Conservation (phyloP, 495 filamentous ascomycete genomes). For the Staphylotrichum tortipilum region DNA sequence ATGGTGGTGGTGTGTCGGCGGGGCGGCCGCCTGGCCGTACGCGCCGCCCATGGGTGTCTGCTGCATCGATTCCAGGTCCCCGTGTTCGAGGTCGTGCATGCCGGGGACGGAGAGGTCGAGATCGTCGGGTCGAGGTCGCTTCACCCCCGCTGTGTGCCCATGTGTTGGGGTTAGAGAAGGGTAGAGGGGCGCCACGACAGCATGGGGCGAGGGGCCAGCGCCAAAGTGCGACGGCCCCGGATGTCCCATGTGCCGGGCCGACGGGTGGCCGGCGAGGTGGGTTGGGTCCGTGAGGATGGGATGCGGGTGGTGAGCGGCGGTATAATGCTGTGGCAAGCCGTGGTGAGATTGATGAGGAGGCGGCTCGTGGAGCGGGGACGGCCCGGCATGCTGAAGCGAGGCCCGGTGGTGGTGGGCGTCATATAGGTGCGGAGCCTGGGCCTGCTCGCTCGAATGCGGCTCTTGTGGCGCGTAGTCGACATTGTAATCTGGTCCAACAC, state of each 20-base stretch:
- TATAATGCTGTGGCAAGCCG: constrained; percentile 43
- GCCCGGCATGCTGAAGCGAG: constrained; percentile 38
- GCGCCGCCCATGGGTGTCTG: constrained; percentile 37
- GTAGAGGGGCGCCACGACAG: constrained; percentile 37
- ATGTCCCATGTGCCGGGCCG: constrained; percentile 39
- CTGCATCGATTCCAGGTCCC: constrained; percentile 42
- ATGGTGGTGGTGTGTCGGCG: constrained; percentile 63
- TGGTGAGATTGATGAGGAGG: constrained; percentile 37
- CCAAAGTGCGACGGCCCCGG: constrained; percentile 38
- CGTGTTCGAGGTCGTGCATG: constrained; percentile 40
- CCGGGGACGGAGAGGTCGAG: constrained; percentile 43
- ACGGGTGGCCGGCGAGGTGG: constrained; percentile 37
- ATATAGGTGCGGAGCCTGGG: constrained; percentile 43
- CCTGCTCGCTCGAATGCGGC: constrained; percentile 48
- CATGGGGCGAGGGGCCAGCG: constrained; percentile 34
- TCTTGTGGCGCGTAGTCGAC: constrained; percentile 57
- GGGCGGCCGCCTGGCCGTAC: constrained; percentile 31
- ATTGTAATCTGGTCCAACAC: constrained; percentile 50
- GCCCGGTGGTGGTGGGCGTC: constrained; percentile 43
- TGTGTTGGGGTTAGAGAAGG: constrained; percentile 38
- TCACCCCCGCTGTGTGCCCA: constrained; percentile 32
- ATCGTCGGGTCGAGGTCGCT: constrained; percentile 40
- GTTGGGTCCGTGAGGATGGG: constrained; percentile 40
- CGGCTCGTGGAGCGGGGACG: constrained; percentile 36
- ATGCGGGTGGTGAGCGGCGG: constrained; percentile 40